A percentile compares a stretch with the other conserved stretches of the same genome.
phyloP scores from a whole-genome alignment of 164 flowering plant genomes.

The Saururus chinensis region DNA sequence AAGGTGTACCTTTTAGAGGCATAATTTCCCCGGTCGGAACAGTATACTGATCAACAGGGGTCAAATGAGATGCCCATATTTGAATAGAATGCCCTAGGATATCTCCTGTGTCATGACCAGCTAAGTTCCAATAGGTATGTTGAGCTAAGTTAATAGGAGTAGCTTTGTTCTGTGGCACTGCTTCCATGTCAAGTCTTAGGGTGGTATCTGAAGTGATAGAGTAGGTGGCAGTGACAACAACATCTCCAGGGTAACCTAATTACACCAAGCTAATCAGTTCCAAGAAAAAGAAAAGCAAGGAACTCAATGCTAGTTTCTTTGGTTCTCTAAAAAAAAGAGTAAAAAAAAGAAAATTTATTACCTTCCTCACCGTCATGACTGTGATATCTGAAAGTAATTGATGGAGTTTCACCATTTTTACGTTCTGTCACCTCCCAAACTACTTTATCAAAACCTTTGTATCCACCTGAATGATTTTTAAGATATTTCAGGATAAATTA shows the following conservation, averaged over 20 bases:
- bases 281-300: neutral
- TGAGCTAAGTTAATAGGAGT: conserved; percentile 85
- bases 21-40: conserved; percentile 81
- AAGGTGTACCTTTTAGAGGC: conserved; percentile 78
- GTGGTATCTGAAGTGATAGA: conserved; percentile 63
- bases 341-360: conserved; percentile 6
- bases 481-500: neutral
- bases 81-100: conserved; percentile 70
- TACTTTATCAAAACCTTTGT: conserved; percentile 72
- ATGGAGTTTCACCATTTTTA: conserved; percentile 49
- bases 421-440: conserved; percentile 69
- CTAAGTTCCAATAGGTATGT: conserved; percentile 93
- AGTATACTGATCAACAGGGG: conserved; percentile 69
- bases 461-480: conserved; percentile 43
- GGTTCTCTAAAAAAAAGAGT: too few species aligned
- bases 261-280: neutral
- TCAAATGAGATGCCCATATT: conserved; percentile 61
- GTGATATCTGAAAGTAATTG: conserved; percentile 79
- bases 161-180: conserved; percentile 63
- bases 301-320: neutral
- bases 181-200: conserved; percentile 93
- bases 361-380: conserved; percentile 94
- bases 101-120: conserved; percentile 71
- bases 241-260: conserved; percentile 87
- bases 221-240: conserved; percentile 69